Evolutionary conservation across 192 early-diverging fungal genomes (phyloP).

Genomic region (Rhizophagus clarus): DNA sequence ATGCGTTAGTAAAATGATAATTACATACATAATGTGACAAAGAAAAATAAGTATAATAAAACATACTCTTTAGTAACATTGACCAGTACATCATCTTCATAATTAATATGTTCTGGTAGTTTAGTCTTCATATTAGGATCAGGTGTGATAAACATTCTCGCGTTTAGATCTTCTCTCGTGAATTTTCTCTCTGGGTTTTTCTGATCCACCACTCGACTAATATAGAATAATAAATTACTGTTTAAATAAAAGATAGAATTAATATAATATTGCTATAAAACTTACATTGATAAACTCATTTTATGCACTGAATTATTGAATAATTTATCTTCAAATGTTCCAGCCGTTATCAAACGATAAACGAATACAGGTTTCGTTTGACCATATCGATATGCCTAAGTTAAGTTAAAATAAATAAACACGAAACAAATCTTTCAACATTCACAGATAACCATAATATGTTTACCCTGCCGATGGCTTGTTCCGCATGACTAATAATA

Average conservation of each 20-base stretch:
- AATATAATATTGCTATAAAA: neutral
- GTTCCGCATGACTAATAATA: conserved; percentile 57
- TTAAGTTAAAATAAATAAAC: neutral
- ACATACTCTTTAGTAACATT: neutral
- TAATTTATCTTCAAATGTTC: conserved; percentile 63
- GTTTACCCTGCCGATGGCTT: conserved; percentile 66
- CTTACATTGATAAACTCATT: conserved; percentile 53
- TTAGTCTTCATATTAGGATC: neutral
- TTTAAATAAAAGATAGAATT: too few relatives aligned
- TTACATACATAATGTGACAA: neutral
- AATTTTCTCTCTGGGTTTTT: neutral
- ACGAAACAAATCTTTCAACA: neutral
- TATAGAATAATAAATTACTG: neutral
- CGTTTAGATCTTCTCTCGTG: neutral
- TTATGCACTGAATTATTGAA: conserved; percentile 76
- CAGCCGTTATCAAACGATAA: conserved; percentile 62
- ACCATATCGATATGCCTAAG: conserved; percentile 63
- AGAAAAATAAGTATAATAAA: neutral
- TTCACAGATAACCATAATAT: neutral
- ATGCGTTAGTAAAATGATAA: neutral
- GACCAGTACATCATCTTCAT: conserved; percentile 15
- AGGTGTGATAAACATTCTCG: neutral
- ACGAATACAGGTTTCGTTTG: conserved; percentile 71
- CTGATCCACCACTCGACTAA: conserved; percentile 9
- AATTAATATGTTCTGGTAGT: neutral